These are phyloP conservation scores for Pythium diclinum DNA, from an alignment of 352 stramenopile genomes.

Conservation along the genomic window DNA sequence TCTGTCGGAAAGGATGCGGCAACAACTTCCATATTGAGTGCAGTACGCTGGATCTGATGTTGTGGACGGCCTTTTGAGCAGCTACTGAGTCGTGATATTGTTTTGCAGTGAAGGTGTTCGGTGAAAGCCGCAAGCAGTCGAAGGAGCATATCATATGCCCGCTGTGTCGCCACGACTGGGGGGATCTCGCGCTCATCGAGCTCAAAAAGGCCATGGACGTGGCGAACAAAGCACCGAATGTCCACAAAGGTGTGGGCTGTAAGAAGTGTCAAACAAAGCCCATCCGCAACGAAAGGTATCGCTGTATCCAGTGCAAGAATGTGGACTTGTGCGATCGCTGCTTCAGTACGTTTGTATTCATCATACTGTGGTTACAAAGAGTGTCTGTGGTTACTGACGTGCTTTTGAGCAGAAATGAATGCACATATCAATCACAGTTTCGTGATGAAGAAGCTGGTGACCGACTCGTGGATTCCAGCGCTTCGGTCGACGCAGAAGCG, in stretches of 20 bases:
- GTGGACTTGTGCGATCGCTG: conserved; percentile 71
- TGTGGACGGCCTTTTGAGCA: neutral
- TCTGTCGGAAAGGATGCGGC: conserved; percentile 70
- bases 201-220: conserved; percentile 74
- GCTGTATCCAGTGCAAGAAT: conserved; percentile 77
- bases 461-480: conserved; percentile 58
- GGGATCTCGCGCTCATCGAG: conserved; percentile 49
- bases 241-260: conserved; percentile 63
- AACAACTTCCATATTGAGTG: conserved; percentile 78
- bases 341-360: conserved; percentile 49
- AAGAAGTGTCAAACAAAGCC: conserved; percentile 76
- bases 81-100: neutral
- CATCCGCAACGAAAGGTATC: conserved; percentile 76
- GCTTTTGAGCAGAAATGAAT: conserved; percentile 42
- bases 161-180: conserved; percentile 80
- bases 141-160: conserved; percentile 87
- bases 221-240: conserved; percentile 67
- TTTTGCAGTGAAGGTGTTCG: conserved; percentile 76
- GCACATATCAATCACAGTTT: conserved; percentile 64
- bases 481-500: conserved; percentile 31
- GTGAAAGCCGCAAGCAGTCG: conserved; percentile 70
- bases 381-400: neutral
- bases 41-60: conserved; percentile 33
- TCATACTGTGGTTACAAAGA: too few relatives aligned
- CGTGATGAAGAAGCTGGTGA: conserved; percentile 63